Evolutionary conservation across 352 stramenopile genomes (phyloP), one percentile per base, ranked within the genome.

Genomic region (Thalassiosira hispida): DNA sequence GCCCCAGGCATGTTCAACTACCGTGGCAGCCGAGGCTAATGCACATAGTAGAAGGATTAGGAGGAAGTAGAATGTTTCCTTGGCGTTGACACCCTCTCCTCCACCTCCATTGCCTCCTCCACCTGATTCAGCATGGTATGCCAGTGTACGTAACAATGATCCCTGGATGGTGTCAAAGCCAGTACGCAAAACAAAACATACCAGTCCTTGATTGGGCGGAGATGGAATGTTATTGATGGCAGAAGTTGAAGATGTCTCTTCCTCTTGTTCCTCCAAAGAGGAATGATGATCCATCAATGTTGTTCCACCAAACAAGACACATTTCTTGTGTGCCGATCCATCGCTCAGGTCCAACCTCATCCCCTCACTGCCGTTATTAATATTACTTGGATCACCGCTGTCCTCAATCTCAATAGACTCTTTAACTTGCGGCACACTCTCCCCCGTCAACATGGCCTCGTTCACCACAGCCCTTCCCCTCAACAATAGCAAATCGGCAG

Each of bases 351-450:
- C 86, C 40, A 93, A 77, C 16, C 18, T 49, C 11, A n/a, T 27
- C 31, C 18, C n/a, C 59, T 63, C 64, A 29, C 31, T 52, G 33
- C 25, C 25, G 31, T 69, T 52, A 29, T 38, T 42, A 40, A 20
- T 38, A 8, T 8, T 38, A 8, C 14, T 12, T 35, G 49, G 1
- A 68, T 20, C 55, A 74, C 72, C 47, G 46, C 72, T 51, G 11
- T 59, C 27, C 51, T 82, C 74, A 55, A 57, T 62, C 11, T 71
- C 66, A 23, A 91, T 69, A 5, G 73, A 57, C 68, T 98, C 96
- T 81, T 99, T 99, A 84, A 98, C 95, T 83, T 99, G 96, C 9
- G 97, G 97, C 31, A 99, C 95, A 71, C 95, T 98, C 84, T 99
- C 98, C 44, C 98, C 98, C 0, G 98, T 99, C 38, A 99, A 84